Percentiles rank a stretch among this genome's conserved stretches.
Evolutionary conservation across 331 rosid genomes (phyloP).

Genomic region (Arachis monticola): DNA sequence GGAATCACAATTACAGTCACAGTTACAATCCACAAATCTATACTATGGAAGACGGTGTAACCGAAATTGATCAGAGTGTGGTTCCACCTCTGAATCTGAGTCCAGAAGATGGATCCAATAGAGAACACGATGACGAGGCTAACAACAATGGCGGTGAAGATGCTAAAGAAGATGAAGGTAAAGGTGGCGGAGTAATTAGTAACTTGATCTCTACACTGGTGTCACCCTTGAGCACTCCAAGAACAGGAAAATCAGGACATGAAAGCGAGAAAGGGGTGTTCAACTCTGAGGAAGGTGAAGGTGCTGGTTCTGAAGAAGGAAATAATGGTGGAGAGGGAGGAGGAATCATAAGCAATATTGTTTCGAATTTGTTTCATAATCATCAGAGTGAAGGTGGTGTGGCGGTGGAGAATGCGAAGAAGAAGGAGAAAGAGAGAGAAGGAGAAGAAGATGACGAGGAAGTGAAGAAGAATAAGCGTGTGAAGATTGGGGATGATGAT

Average conservation of each 20-base stretch:
- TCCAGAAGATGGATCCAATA: slow-evolving; percentile 30
- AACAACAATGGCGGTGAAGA: slow-evolving; percentile 1
- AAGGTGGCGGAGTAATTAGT: slow-evolving; percentile 36
- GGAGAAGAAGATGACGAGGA: slow-evolving; percentile 13
- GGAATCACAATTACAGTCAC: neutral
- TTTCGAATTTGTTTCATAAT: slow-evolving; percentile 46
- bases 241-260: slow-evolving; percentile 12
- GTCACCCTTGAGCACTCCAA: slow-evolving; percentile 32
- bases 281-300: neutral
- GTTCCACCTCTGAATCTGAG: slow-evolving; percentile 8
- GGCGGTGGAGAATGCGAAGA: neutral
- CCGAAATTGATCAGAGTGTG: slow-evolving; percentile 10
- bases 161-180: neutral
- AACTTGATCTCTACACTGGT: slow-evolving; percentile 39
- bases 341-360: slow-evolving; percentile 42
- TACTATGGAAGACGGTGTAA: slow-evolving; percentile 44
- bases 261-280: neutral
- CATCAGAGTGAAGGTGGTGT: slow-evolving; percentile 31
- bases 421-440: neutral
- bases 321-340: slow-evolving; percentile 7
- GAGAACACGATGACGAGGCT: neutral
- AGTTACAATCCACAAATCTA: neutral
- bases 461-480: neutral
- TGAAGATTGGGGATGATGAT: slow-evolving; percentile 33
- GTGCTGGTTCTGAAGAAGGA: slow-evolving; percentile 5